Base-by-base conservation (phyloP, 306 rosid species). In the Purshia tridentata region DNA sequence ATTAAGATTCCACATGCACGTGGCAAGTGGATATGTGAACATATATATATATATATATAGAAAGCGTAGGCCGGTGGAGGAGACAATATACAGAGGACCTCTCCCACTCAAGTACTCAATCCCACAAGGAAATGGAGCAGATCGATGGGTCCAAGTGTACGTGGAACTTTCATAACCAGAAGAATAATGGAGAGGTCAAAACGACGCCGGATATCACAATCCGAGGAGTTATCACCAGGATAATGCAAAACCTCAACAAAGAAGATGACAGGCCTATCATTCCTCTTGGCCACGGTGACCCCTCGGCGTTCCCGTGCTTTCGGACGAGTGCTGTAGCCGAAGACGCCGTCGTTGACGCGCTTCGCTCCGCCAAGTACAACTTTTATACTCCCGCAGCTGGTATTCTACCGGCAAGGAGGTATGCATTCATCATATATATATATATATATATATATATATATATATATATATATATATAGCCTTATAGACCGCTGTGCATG, bases 281-380 rank as follows among this genome's bases (percentile, higher is more conserved):
- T 23, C 77, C 76, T 54, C 72, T 81, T 1, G 82, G 85, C 64
- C 70, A 73, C 20, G 85, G 82, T 16, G 85, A 81, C 48, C 82
- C 82, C 8, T 81, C 85, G 5, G 22, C 4, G 0, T 77, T 77
- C 76, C 82, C 79, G 3, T 62, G 58, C 79, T 81, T 81, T 35
- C 65, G 79, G 49, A 63, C 85, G 3, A 8, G 76, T 12, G 4
- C 16, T 13, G 50, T 3, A 0, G 85, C 82, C 3, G 80, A 81
- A 58, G 82, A 81, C 12, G 82, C 85, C 61, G 37, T 81, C 3
- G 79, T 69, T 47, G 63, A 69, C 6, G 69, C 85, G 9, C 49
- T 77, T 19, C 72, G 65, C 15, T 81, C 80, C 12, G 74, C 70
- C 23, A 54, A 72, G 58, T 73, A 61, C 48, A 81, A 81, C 56